Base-by-base conservation (phyloP, 495 filamentous ascomycete genomes). In the Aspergillus incahuasiensis region DNA sequence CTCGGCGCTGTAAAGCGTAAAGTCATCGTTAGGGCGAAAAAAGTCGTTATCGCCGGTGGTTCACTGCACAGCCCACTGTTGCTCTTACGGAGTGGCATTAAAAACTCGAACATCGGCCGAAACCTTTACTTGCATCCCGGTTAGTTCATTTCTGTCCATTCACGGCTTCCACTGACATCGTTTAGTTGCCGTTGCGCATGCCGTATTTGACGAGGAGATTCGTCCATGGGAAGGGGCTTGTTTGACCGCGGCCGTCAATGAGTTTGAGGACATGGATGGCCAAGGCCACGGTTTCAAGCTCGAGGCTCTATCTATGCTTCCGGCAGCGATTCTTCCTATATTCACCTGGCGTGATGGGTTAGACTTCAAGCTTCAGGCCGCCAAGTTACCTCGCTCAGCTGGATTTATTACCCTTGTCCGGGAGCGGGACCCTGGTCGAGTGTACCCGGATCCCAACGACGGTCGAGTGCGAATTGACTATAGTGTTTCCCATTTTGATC, bases 251-350 rank as follows among this genome's bases (percentile, higher is more conserved):
- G 82, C 92, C 1, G 84, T 86, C 57, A 83, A 80, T 34, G 84
- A 86, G 43, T 90, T 91, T 54, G 89, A 95, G 59, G 86, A 96
- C 59, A 80, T 91, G 0, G 91, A 96, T 65, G 81, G 81, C 24
- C 73, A 86, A 19, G 89, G 90, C 25, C 90, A 97, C 60, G 92
- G 92, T n/a, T 77, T 75, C 49, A 95, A 92, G 69, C 70, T 96
- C 15, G 87, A 94, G 69, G 74, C 81, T 19, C 78, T 77, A n/a
- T 74, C 76, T 28, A 91, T 90, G 88, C 56, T 86, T 15, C 86
- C 86, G 0, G 73, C 80, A 3, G 69, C 76, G 21, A 75, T 79
- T 49, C 68, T 89, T 6, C 72, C 82, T 19, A 70, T 76, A 19
- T 74, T 86, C 47, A 80, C 82, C 9, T 92, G 89, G 85, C 68